These are phyloP conservation scores for Alternaria longipes DNA, from an alignment of 2,329 filamentous ascomycete species.

Conservation along the genomic window DNA sequence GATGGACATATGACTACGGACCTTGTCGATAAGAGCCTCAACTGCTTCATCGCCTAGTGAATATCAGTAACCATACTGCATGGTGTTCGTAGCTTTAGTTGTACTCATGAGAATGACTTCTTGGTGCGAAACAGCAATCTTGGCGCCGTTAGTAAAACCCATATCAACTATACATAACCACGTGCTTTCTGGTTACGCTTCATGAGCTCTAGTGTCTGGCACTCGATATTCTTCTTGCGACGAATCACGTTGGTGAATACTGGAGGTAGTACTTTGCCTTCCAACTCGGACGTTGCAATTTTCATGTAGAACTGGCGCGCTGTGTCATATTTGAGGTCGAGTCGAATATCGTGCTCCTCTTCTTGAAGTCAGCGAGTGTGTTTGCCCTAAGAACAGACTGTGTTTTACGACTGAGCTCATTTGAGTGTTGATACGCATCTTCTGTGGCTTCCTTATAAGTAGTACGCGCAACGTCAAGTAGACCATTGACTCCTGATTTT, in stretches of 20 bases:
- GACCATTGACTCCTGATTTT: conserved; percentile 82
- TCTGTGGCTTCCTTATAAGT: conserved; percentile 89
- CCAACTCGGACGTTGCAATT: conserved; percentile 69
- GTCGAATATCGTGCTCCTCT: conserved; percentile 64
- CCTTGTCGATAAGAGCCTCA: conserved; percentile 73
- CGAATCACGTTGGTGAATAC: conserved; percentile 79
- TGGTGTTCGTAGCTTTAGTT: neutral
- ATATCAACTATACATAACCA: neutral
- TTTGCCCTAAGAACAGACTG: neutral
- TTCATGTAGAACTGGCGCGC: conserved; percentile 82
- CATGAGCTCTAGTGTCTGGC: conserved; percentile 83
- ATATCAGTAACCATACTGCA: conserved; percentile 6
- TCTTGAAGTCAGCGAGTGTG: conserved; percentile 12
- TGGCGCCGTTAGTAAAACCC: conserved; percentile 40
- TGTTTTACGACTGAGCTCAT: conserved; percentile 69
- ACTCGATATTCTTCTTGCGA: conserved; percentile 81
- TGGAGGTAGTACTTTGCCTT: conserved; percentile 67
- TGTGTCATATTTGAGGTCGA: conserved; percentile 79
- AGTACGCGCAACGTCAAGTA: conserved; percentile 87
- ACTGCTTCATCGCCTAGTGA: conserved; percentile 70
- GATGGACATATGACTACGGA: conserved; percentile 74
- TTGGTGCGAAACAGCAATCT: conserved; percentile 80
- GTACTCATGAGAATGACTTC: conserved; percentile 82
- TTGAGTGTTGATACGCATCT: conserved; percentile 77
- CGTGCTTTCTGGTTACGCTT: conserved; percentile 70